Evolutionary conservation across 1,284 basidiomycete genomes (phyloP).

Genomic region (Gastroboletus turbinatus): DNA sequence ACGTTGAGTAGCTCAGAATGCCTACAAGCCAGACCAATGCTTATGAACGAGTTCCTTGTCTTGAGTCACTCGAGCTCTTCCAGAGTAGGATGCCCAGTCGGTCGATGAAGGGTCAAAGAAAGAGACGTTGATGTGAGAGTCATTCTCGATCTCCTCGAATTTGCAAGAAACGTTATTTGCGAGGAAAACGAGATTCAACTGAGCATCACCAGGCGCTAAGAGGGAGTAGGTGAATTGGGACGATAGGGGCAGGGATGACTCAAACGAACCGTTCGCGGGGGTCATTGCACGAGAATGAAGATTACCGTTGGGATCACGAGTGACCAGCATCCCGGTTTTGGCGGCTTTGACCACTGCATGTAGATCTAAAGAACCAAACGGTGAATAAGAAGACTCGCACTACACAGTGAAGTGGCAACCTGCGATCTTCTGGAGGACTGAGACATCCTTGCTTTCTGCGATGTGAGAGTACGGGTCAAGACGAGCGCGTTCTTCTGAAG

Average conservation of each 20-base stretch:
- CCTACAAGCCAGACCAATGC: conserved; percentile 65
- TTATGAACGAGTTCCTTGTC: conserved; percentile 68
- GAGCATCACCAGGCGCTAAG: conserved; percentile 46
- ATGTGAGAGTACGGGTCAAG: conserved; percentile 70
- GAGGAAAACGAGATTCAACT: conserved; percentile 66
- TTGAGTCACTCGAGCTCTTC: conserved; percentile 65
- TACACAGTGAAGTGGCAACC: conserved; percentile 35
- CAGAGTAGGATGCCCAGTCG: conserved; percentile 84
- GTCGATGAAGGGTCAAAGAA: conserved; percentile 75
- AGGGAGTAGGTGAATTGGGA: not conserved
- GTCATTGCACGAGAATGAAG: conserved; percentile 86
- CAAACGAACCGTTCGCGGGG: conserved; percentile 59
- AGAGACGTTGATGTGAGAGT: conserved; percentile 77
- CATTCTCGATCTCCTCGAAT: conserved; percentile 75
- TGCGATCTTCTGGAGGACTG: conserved; percentile 64
- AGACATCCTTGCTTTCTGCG: conserved; percentile 53
- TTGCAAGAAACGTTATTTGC: conserved; percentile 79
- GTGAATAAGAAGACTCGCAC: not conserved
- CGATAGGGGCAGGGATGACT: not conserved
- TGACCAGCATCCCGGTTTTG: conserved; percentile 79
- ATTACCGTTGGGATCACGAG: conserved; percentile 69
- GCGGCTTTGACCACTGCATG: conserved; percentile 60
- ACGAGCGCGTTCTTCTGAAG: conserved; percentile 30
- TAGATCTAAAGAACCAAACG: conserved; percentile 42
- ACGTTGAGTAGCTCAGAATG: not conserved